Evolutionary conservation across 2,329 filamentous ascomycete genomes (phyloP).

Genomic region (Rhinocladiella similis): DNA sequence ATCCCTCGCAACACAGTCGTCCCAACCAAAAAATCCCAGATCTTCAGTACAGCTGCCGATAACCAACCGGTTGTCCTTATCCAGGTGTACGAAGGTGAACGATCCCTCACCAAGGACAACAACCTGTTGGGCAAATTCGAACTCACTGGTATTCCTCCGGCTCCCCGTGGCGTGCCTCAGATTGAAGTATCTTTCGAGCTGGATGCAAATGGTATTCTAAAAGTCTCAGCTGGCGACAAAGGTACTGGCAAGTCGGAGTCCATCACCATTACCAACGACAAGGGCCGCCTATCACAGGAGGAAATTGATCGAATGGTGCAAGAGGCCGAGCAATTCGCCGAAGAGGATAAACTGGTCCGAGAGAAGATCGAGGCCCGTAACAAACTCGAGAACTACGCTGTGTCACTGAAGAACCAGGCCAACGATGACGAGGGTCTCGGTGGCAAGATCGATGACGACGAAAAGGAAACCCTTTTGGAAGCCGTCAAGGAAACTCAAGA

Average conservation of each 20-base stretch:
- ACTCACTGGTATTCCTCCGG: conserved; percentile 90
- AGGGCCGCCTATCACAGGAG: conserved; percentile 92
- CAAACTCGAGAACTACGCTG: conserved; percentile 97
- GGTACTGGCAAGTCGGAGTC: conserved; percentile 96
- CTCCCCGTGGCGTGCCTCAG: conserved; percentile 93
- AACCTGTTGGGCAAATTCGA: conserved; percentile 98
- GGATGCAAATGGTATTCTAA: conserved; percentile 96
- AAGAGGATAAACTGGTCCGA: conserved; percentile 97
- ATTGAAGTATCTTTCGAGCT: conserved; percentile 98
- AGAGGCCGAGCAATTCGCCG: conserved; percentile 97
- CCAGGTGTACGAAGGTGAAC: conserved; percentile 92
- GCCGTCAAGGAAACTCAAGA: conserved; percentile 96
- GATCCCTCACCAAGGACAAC: conserved; percentile 93
- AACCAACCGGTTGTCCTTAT: conserved; percentile 96
- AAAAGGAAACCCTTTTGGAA: conserved; percentile 94
- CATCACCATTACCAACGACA: conserved; percentile 99
- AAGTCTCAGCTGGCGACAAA: conserved; percentile 95
- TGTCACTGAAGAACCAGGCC: conserved; percentile 98
- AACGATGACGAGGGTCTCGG: conserved; percentile 95
- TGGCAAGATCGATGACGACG: conserved; percentile 97
- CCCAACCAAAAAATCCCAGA: conserved; percentile 94
- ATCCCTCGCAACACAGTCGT: conserved; percentile 94
- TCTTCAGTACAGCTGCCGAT: conserved; percentile 94
- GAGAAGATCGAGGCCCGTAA: conserved; percentile 97
- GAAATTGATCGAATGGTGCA: conserved; percentile 99